Evolutionary conservation across 2,329 filamentous ascomycete genomes (phyloP).

Genomic region (Epichloe amarillans): DNA sequence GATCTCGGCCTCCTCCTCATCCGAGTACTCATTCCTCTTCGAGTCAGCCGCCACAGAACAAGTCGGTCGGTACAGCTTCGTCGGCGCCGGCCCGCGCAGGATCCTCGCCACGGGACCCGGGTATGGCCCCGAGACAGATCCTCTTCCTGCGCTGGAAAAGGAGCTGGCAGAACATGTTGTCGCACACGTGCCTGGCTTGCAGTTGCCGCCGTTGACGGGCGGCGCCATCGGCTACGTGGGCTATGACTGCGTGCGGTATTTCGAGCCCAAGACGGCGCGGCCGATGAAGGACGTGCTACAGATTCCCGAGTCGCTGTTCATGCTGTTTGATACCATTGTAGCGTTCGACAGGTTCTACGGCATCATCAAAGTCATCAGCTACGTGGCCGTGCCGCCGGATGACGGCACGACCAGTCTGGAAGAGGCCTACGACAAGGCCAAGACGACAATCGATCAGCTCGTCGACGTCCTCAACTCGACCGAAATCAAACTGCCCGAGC

Average conservation of each 20-base stretch:
- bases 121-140: slow-evolving; percentile 73
- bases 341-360: slow-evolving; percentile 93
- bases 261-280: slow-evolving; percentile 89
- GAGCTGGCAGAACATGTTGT: slow-evolving; percentile 71
- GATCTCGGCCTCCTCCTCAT: slow-evolving; percentile 52
- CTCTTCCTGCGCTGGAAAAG: slow-evolving; percentile 66
- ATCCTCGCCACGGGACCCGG: slow-evolving; percentile 78
- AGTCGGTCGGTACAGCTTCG: slow-evolving; percentile 89
- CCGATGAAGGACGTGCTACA: slow-evolving; percentile 77
- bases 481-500: slow-evolving; percentile 64
- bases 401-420: slow-evolving; percentile 37
- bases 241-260: slow-evolving; percentile 95
- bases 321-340: slow-evolving; percentile 90
- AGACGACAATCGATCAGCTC: slow-evolving; percentile 48
- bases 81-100: slow-evolving; percentile 69
- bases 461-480: slow-evolving; percentile 60
- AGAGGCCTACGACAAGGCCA: slow-evolving; percentile 52
- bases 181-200: slow-evolving; percentile 68
- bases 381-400: slow-evolving; percentile 59
- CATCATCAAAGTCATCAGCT: slow-evolving; percentile 85
- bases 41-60: slow-evolving; percentile 91
- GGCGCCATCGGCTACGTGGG: slow-evolving; percentile 94
- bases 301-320: slow-evolving; percentile 90
- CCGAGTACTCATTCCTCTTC: slow-evolving; percentile 82
- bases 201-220: slow-evolving; percentile 74